These are phyloP conservation scores for Ceratobasidium sp. DNA, from an alignment of 1,284 basidiomycete genomes.

Conservation along the genomic window DNA sequence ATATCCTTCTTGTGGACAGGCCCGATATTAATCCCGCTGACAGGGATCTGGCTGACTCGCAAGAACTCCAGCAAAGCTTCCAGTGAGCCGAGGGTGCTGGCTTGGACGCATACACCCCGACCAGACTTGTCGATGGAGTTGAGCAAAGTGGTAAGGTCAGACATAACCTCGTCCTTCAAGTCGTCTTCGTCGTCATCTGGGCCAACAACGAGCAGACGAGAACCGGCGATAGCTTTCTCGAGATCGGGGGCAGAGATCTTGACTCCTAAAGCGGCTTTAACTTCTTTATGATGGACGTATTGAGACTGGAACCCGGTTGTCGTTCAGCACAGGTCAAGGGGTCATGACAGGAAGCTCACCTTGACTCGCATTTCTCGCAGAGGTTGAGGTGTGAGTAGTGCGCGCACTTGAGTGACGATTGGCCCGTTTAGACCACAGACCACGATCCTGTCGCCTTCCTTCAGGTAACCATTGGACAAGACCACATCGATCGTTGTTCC, in stretches of 20 bases:
- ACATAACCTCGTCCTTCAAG: constrained; percentile 55
- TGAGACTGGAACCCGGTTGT: constrained; percentile 72
- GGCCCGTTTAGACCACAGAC: constrained; percentile 98
- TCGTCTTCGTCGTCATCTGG: constrained; percentile 68
- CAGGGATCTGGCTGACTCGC: constrained; percentile 95
- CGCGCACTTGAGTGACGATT: constrained; percentile 95
- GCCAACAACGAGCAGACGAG: constrained; percentile 90
- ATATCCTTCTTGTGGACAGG: constrained; percentile 98
- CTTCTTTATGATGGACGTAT: constrained; percentile 98
- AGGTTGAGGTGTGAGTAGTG: constrained; percentile 96
- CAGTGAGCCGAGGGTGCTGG: constrained; percentile 96
- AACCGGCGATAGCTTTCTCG: constrained; percentile 99
- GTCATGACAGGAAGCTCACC: constrained; percentile 61
- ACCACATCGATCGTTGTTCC: constrained; percentile 99
- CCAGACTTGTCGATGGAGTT: constrained; percentile 96
- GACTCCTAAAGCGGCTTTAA: constrained; percentile 97
- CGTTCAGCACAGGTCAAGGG: not conserved
- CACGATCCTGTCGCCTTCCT: constrained; percentile 95
- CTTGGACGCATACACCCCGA: constrained; percentile 97
- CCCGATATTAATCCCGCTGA: constrained; percentile 97
- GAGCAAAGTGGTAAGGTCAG: constrained; percentile 90
- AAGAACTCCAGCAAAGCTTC: constrained; percentile 98
- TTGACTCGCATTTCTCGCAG: constrained; percentile 97
- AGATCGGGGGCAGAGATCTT: constrained; percentile 97
- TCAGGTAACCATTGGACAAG: constrained; percentile 93